phyloP scores from a whole-genome alignment of 805 yeast genomes.

The Lipomyces kockii region DNA sequence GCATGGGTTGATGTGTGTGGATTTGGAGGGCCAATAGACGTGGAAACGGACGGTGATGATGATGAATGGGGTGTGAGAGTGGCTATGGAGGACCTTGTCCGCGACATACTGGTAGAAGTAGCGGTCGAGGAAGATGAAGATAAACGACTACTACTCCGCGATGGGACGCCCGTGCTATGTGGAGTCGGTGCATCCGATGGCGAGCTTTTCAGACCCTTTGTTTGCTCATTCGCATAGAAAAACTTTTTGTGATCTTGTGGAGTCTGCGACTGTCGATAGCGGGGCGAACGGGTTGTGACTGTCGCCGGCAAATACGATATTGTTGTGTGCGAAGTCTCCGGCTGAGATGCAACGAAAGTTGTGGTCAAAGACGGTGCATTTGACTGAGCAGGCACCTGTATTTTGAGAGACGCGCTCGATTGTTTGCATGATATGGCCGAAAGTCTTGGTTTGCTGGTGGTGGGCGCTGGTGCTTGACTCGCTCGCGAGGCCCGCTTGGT shows the following conservation, averaged over 20 bases:
- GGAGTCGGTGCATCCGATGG: conserved; percentile 5
- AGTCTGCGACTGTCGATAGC: conserved; percentile 7
- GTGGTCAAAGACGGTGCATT: not conserved
- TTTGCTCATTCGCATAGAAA: conserved; percentile 18
- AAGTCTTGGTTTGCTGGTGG: not conserved
- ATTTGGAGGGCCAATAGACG: not conserved
- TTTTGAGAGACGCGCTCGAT: not conserved
- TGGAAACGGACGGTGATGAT: conserved; percentile 1
- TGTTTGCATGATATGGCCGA: not conserved
- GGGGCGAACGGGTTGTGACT: conserved; percentile 35
- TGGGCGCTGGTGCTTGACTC: not conserved
- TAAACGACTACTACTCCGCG: not conserved
- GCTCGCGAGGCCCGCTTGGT: not conserved
- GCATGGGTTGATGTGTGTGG: not conserved
- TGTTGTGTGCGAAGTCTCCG: conserved; percentile 19
- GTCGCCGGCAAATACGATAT: conserved; percentile 32
- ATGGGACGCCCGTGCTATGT: not conserved
- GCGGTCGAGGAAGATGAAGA: not conserved
- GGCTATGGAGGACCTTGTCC: conserved; percentile 4
- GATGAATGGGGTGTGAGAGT: conserved; percentile 2
- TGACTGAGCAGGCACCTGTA: not conserved
- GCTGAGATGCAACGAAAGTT: not conserved
- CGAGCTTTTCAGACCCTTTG: not conserved
- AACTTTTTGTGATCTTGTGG: conserved; percentile 4
- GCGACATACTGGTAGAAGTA: not conserved